Evolutionary conservation across 306 rosid genomes (phyloP).

Genomic region (Quercus suber): DNA sequence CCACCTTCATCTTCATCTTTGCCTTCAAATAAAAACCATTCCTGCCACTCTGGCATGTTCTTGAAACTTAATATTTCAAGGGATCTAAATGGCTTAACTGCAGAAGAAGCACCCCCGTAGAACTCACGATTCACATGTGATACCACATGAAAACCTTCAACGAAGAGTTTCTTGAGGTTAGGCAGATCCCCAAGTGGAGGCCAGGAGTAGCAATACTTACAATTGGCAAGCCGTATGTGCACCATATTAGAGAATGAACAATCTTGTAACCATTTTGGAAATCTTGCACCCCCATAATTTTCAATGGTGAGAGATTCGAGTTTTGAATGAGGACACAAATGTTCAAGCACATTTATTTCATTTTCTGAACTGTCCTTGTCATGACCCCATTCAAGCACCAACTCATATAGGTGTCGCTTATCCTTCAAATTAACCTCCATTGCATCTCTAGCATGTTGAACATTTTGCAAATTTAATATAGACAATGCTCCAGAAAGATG

Average conservation of each 20-base stretch:
- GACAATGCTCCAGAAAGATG: too few species aligned
- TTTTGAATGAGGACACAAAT: not conserved
- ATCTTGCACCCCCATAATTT: constrained; percentile 5
- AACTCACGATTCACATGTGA: not conserved
- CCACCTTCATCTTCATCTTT: too few species aligned
- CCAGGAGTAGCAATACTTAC: not conserved
- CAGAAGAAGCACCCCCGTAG: not conserved
- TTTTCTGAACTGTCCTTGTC: not conserved
- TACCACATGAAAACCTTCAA: not conserved
- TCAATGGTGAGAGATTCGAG: not conserved
- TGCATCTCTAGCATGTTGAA: too few species aligned
- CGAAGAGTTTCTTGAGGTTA: not conserved
- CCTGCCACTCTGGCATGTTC: too few species aligned
- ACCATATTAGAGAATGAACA: not conserved
- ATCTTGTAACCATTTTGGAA: not conserved
- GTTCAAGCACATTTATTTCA: not conserved
- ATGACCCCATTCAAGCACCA: too few species aligned
- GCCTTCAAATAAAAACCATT: too few species aligned
- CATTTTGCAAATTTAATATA: too few species aligned
- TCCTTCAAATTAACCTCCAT: too few species aligned
- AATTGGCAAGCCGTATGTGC: not conserved
- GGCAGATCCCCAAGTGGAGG: constrained; percentile 1
- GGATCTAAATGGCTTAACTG: too few species aligned
- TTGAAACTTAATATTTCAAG: too few species aligned
- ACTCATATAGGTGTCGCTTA: too few species aligned